Evolutionary conservation across 2,329 filamentous ascomycete genomes (phyloP).

Genomic region (Cyphellophora attinorum): DNA sequence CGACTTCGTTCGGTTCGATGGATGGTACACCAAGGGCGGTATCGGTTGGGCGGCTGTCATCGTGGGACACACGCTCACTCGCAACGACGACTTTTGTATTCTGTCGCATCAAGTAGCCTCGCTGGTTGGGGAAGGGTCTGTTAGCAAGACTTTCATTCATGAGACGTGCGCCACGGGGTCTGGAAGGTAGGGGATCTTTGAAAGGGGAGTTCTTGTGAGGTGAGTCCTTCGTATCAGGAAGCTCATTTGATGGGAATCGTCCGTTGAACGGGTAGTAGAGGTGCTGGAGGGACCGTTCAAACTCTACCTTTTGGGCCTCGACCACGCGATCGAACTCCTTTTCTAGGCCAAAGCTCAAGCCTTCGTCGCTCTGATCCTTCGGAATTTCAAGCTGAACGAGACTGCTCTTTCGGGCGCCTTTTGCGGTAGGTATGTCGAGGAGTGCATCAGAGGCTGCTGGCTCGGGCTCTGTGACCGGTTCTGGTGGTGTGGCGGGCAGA

Average conservation of each 20-base stretch:
- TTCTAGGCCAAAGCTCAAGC: slow-evolving; percentile 73
- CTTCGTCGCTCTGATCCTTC: slow-evolving; percentile 56
- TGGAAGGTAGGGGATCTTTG: slow-evolving; percentile 13
- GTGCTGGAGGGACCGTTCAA: slow-evolving; percentile 35
- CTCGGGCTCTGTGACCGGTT: neutral
- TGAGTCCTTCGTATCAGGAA: slow-evolving; percentile 11
- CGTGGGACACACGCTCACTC: slow-evolving; percentile 60
- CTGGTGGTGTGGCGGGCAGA: neutral
- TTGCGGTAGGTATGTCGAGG: slow-evolving; percentile 1
- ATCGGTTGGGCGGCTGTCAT: slow-evolving; percentile 29
- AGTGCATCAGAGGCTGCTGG: neutral
- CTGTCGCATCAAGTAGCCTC: slow-evolving; percentile 96
- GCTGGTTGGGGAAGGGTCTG: slow-evolving; percentile 59
- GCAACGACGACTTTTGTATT: slow-evolving; percentile 96
- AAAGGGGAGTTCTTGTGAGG: slow-evolving; percentile 6
- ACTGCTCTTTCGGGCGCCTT: slow-evolving; percentile 54
- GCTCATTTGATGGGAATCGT: slow-evolving; percentile 16
- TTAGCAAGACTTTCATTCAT: slow-evolving; percentile 47
- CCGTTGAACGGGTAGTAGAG: slow-evolving; percentile 21
- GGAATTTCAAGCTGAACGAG: slow-evolving; percentile 77
- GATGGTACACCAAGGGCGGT: slow-evolving; percentile 31
- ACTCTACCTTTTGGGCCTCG: slow-evolving; percentile 88
- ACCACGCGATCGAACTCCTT: slow-evolving; percentile 92
- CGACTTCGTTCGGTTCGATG: slow-evolving; percentile 20
- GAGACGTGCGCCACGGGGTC: slow-evolving; percentile 11